Base-by-base conservation (phyloP, 139 green algal genomes). In the Tetraselmis striata region DNA sequence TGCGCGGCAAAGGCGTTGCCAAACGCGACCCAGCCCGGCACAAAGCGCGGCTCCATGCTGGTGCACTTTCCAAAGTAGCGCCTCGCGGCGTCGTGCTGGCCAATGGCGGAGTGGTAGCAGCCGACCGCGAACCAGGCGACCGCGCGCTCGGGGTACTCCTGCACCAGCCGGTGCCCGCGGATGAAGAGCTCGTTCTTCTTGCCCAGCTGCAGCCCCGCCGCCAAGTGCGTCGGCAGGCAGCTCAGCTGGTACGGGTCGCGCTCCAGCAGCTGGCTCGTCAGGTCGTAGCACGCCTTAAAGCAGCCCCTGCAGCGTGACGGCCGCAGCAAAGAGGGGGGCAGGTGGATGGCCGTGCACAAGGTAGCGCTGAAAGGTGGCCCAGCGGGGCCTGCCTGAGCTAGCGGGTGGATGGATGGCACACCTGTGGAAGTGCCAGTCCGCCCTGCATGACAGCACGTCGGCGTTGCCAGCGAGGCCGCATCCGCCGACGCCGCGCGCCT, bases 11-110 rank as follows among this genome's bases (percentile, higher is more conserved):
- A 99, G 0, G 96, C 93, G 80, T 99, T 90, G 1, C 91, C 97
- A 87, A 97, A 98, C 2, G 88, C 96, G 0, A 99, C 86, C 97
- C 97, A 99, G 0, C 95, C 96, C 1, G 93, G 89, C 25, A 93
- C 95, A 85, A 95, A 97, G 76, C 86, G 77, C 23, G 81, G 59
- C 23, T 97, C 93, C 78, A 98, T 77, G 23, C 81, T 77, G 1
- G 95, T 99, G 1, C 96, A 92, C 83, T 96, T 95, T 79, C 85
- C 89, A 86, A 98, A 96, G 88, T 95, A 93, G 25, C 90, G 87
- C 0, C 94, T 84, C 22, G 95, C 94, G 24, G 77, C 78, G 28
- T 93, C 87, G 77, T 83, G 91, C 85, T 95, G 92, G 32, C 2
- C 24, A 27, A 28, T 91, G 75, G 59, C 80, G 80, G 95, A 88